These are phyloP conservation scores for Malus hybrid DNA, from an alignment of 331 rosid genomes.

Conservation along the genomic window DNA sequence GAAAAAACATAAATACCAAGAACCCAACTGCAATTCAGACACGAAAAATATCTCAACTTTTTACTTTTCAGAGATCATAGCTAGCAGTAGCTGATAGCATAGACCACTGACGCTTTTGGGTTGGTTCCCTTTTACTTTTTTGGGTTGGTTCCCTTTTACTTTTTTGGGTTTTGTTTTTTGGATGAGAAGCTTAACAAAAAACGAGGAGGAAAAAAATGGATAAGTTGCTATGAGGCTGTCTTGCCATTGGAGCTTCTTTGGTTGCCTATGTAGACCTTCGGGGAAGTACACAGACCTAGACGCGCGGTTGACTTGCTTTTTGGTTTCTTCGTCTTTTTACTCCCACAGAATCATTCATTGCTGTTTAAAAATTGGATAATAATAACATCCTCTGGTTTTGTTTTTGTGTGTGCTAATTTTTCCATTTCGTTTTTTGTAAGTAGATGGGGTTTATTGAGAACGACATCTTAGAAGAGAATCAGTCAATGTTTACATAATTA, in stretches of 20 bases:
- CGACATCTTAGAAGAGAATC: neutral
- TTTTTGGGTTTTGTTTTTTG: slow-evolving; percentile 21
- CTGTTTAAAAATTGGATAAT: neutral
- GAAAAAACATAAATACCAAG: neutral
- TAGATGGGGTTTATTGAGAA: neutral
- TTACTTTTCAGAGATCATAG: slow-evolving; percentile 19
- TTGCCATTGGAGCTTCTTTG: slow-evolving; percentile 22
- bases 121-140: neutral
- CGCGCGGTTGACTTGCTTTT: slow-evolving; percentile 45
- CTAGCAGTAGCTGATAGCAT: neutral
- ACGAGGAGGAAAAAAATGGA: neutral
- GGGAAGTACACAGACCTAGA: slow-evolving; percentile 3
- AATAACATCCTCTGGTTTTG: neutral
- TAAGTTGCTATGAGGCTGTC: neutral
- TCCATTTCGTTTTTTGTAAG: too few species aligned
- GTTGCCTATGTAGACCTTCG: slow-evolving; percentile 50
- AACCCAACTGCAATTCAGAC: slow-evolving; percentile 8
- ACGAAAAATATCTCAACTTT: slow-evolving; percentile 24
- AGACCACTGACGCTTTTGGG: slow-evolving; percentile 17
- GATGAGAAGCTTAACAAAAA: slow-evolving; percentile 14
- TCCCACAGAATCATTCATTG: neutral
- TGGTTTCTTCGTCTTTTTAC: slow-evolving; percentile 14
- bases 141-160: neutral
- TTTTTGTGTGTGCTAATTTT: neutral
- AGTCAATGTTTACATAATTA: neutral